Conservation (phyloP, 495 filamentous ascomycete species). For the Bacidia rubella region DNA sequence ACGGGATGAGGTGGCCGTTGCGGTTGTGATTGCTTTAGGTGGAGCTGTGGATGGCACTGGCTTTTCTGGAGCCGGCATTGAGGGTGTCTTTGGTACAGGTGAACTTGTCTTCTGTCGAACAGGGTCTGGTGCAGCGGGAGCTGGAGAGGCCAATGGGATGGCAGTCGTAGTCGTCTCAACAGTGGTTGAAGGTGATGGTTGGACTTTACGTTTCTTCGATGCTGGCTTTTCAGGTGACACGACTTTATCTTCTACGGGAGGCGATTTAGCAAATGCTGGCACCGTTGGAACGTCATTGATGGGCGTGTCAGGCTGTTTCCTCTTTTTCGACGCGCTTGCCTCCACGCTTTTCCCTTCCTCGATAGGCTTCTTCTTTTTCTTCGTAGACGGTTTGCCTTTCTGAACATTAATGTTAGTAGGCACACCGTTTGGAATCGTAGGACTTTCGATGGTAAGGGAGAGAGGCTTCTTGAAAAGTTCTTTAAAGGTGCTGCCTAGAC, state of each 20-base stretch:
- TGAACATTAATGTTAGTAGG: conserved; percentile 7
- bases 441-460: conserved; percentile 6
- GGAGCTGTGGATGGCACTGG: conserved; percentile 10
- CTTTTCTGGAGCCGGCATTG: conserved; percentile 16
- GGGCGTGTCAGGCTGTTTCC: conserved; percentile 14
- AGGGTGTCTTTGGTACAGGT: conserved; percentile 11
- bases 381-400: conserved; percentile 13
- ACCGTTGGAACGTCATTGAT: conserved; percentile 8
- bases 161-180: conserved; percentile 14
- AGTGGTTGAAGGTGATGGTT: conserved; percentile 27
- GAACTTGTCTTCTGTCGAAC: conserved; percentile 7
- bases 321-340: conserved; percentile 17
- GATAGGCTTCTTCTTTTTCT: conserved; percentile 24
- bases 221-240: conserved; percentile 11
- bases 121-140: conserved; percentile 8
- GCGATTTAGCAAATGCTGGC: not conserved
- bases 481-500: conserved; percentile 38
- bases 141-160: conserved; percentile 21
- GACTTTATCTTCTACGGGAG: not conserved
- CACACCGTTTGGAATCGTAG: not conserved
- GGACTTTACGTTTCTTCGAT: conserved; percentile 44
- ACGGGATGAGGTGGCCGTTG: conserved; percentile 15
- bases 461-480: conserved; percentile 25
- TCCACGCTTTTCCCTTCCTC: conserved; percentile 3
- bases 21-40: not conserved